A percentile compares a stretch with the other conserved stretches of the same genome.
Evolutionary conservation across 2,329 filamentous ascomycete genomes (phyloP).

Genomic region (Ramichloridium luteum): DNA sequence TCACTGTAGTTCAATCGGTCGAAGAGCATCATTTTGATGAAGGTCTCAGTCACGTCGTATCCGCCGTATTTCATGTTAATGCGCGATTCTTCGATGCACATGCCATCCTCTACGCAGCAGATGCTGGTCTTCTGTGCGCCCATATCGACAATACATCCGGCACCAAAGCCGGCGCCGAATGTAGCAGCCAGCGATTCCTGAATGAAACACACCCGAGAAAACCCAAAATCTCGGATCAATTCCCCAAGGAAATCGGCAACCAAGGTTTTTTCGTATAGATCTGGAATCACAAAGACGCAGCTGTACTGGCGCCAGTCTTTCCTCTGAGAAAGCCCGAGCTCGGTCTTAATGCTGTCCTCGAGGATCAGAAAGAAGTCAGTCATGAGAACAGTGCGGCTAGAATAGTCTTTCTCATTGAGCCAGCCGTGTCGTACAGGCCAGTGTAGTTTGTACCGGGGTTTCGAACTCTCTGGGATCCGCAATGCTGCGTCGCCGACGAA

Average conservation of each 20-base stretch:
- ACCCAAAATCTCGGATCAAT: constrained; percentile 79
- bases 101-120: constrained; percentile 90
- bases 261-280: constrained; percentile 90
- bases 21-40: constrained; percentile 95
- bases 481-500: constrained; percentile 73
- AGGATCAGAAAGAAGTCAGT: constrained; percentile 80
- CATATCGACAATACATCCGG: constrained; percentile 88
- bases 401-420: constrained; percentile 84
- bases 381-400: constrained; percentile 64
- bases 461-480: constrained; percentile 78
- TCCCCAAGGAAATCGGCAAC: constrained; percentile 76
- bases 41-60: constrained; percentile 82
- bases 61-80: constrained; percentile 93
- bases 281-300: constrained; percentile 93
- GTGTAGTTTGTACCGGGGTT: constrained; percentile 79
- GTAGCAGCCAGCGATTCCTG: constrained; percentile 92
- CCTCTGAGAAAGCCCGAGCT: constrained; percentile 65
- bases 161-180: constrained; percentile 88
- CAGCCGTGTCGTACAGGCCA: constrained; percentile 82
- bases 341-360: constrained; percentile 73
- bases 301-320: constrained; percentile 83
- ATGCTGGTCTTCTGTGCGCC: constrained; percentile 96
- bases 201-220: constrained; percentile 81
- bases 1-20: constrained; percentile 93
- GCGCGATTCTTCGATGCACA: constrained; percentile 86